Evolutionary conservation across 768 basidiomycete genomes (phyloP).

Genomic region (Mycena galopus): DNA sequence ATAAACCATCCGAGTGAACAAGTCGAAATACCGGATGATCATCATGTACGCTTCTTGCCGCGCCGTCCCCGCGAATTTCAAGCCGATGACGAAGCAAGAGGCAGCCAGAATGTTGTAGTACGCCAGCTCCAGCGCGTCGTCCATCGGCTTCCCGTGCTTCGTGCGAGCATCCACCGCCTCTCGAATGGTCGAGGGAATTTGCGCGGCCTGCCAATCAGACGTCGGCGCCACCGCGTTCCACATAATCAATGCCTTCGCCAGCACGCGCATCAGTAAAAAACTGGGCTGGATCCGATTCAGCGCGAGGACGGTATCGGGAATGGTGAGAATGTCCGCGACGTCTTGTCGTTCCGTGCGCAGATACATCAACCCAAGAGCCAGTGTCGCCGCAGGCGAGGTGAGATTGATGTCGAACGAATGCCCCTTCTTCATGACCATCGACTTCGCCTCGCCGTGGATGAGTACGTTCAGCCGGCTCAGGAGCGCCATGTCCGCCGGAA

Average conservation of each 20-base stretch:
- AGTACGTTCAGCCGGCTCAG: slow-evolving; percentile 79
- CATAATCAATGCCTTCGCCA: slow-evolving; percentile 85
- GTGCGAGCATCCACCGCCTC: slow-evolving; percentile 68
- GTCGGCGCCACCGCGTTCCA: slow-evolving; percentile 85
- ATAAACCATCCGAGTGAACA: slow-evolving; percentile 79
- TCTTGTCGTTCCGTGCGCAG: slow-evolving; percentile 87
- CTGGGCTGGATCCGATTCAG: slow-evolving; percentile 91
- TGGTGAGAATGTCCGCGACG: slow-evolving; percentile 85
- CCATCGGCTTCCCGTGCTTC: slow-evolving; percentile 60
- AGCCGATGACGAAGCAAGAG: slow-evolving; percentile 89
- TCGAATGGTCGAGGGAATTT: slow-evolving; percentile 78
- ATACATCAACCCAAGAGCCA: slow-evolving; percentile 95
- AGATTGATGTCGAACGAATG: slow-evolving; percentile 86
- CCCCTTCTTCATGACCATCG: slow-evolving; percentile 51
- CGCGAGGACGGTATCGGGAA: slow-evolving; percentile 84
- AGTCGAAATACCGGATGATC: slow-evolving; percentile 85
- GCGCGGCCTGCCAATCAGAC: slow-evolving; percentile 76
- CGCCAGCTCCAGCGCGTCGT: slow-evolving; percentile 87
- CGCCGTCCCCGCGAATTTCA: slow-evolving; percentile 96
- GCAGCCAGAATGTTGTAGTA: slow-evolving; percentile 94
- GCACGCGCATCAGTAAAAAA: slow-evolving; percentile 85
- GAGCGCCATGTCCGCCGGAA: slow-evolving; percentile 81
- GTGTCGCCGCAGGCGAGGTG: slow-evolving; percentile 91
- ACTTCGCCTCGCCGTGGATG: slow-evolving; percentile 78
- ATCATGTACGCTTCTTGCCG: slow-evolving; percentile 89